Evolutionary conservation across 495 filamentous ascomycete species (phyloP).

Genomic region (Aspergillus cristatus): DNA sequence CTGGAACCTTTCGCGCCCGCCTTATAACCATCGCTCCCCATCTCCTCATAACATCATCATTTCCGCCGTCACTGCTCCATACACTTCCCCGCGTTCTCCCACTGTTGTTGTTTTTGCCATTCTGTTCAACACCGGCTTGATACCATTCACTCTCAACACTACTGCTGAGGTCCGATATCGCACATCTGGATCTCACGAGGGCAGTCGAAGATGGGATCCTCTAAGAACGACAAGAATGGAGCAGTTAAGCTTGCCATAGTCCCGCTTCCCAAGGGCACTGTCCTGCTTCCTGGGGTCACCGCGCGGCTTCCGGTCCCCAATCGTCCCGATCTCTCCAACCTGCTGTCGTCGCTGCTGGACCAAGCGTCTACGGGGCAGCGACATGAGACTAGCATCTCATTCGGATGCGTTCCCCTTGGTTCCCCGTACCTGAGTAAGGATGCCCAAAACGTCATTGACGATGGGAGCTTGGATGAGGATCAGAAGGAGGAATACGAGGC

Average conservation of each 20-base stretch:
- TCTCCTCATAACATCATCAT: not conserved
- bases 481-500: conserved; percentile 30
- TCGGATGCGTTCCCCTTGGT: conserved; percentile 73
- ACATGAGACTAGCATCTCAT: conserved; percentile 55
- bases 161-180: not conserved
- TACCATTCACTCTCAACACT: conserved; percentile 4
- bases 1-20: conserved; percentile 20
- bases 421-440: conserved; percentile 58
- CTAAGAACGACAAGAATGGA: conserved; percentile 26
- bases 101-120: not conserved
- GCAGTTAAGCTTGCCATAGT: conserved; percentile 59
- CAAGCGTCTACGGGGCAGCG: conserved; percentile 53
- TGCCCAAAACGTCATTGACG: conserved; percentile 60
- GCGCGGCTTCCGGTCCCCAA: conserved; percentile 66
- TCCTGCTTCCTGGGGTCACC: conserved; percentile 74
- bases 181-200: conserved; percentile 5
- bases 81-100: not conserved
- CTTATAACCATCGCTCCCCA: conserved; percentile 6
- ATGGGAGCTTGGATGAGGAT: conserved; percentile 30
- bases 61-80: conserved; percentile 2
- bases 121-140: not conserved
- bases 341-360: conserved; percentile 68
- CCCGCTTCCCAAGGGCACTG: conserved; percentile 59
- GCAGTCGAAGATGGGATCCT: conserved; percentile 29
- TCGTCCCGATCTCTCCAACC: conserved; percentile 71